Evolutionary conservation across 176 grass and related monocot genomes (phyloP).

Genomic region (Carex pumila): DNA sequence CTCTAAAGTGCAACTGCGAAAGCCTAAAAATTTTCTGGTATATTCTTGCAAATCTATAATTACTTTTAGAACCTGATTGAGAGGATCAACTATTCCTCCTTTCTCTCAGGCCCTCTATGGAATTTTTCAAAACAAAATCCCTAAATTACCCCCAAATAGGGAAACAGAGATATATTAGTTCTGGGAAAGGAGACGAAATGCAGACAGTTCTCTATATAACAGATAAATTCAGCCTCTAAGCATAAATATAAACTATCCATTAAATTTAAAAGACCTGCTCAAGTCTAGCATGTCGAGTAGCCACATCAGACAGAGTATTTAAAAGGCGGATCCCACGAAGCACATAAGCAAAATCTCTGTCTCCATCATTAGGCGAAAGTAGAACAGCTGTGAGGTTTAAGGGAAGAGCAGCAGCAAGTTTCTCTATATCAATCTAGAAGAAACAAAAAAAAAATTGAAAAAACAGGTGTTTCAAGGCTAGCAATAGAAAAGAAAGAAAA

Average conservation of each 20-base stretch:
- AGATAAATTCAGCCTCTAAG: neutral
- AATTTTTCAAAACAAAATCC: neutral
- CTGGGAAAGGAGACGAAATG: neutral
- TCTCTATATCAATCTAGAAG: slow-evolving; percentile 75
- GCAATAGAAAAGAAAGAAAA: neutral
- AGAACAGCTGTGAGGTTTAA: slow-evolving; percentile 68
- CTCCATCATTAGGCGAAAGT: slow-evolving; percentile 50
- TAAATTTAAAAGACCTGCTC: slow-evolving; percentile 53
- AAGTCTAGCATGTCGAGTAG: slow-evolving; percentile 67
- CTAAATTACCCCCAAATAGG: neutral
- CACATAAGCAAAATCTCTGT: slow-evolving; percentile 50
- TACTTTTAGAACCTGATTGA: neutral
- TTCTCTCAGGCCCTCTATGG: neutral
- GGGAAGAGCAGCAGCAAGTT: slow-evolving; percentile 64
- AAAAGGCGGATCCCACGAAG: slow-evolving; percentile 72
- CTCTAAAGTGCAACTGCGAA: neutral
- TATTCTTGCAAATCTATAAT: neutral
- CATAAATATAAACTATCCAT: neutral
- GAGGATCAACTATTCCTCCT: neutral
- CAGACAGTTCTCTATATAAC: neutral
- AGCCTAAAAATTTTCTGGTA: neutral
- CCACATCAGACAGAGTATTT: slow-evolving; percentile 72
- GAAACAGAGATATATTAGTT: neutral
- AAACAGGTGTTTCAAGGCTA: slow-evolving; percentile 9
- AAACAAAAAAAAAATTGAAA: slow-evolving; percentile 3